Conservation (phyloP, 169 alveolate genomes). For the Cryptosporidium bovis region DNA sequence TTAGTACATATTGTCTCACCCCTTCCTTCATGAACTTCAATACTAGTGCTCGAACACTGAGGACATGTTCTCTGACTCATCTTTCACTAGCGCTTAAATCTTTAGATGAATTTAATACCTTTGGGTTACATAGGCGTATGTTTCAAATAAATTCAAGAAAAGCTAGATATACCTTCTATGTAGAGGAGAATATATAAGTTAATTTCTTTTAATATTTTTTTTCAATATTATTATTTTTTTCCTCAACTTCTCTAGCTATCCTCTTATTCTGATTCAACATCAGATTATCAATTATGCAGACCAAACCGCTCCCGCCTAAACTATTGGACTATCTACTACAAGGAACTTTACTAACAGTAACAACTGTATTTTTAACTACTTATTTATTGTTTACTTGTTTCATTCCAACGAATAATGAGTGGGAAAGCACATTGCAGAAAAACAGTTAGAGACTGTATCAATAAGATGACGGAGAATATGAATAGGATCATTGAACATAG, state of each 20-base stretch:
- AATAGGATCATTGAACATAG: constrained; percentile 44
- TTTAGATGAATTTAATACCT: no score
- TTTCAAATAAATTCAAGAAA: no score
- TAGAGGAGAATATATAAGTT: not conserved
- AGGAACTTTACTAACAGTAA: not conserved
- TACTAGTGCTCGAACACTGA: constrained; percentile 63
- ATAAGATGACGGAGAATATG: constrained; percentile 69
- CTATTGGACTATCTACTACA: not conserved
- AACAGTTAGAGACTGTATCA: constrained; percentile 29
- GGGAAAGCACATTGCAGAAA: constrained; percentile 29
- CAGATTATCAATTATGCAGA: no score
- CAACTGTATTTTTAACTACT: not conserved
- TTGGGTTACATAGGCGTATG: no score
- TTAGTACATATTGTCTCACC: constrained; percentile 88
- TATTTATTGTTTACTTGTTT: not conserved
- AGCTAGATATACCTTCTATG: no score
- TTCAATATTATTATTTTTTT: not conserved
- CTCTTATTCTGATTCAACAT: no score
- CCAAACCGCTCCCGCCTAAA: constrained; percentile 12
- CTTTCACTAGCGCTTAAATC: not conserved
- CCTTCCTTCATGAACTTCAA: constrained; percentile 79
- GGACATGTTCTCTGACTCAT: constrained; percentile 53
- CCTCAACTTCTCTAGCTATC: not conserved
- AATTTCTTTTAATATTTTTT: not conserved
- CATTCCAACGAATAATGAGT: not conserved